phyloP scores from a whole-genome alignment of 202 grass and related monocot genomes.

The Setaria italica region DNA sequence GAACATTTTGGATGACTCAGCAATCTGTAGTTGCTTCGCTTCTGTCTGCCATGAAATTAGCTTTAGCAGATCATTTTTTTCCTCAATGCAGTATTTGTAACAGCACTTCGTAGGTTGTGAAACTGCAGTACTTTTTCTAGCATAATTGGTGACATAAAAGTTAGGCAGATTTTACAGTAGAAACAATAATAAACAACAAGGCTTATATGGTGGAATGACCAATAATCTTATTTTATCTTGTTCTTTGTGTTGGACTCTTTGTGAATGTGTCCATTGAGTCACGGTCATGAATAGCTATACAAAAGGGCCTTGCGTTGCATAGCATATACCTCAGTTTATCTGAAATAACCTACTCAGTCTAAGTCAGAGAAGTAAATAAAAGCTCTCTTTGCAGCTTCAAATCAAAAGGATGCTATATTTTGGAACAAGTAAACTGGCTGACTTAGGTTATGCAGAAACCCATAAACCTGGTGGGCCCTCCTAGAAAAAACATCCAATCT shows the following conservation, averaged over 20 bases:
- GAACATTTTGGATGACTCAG: not conserved
- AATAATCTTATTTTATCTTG: not conserved
- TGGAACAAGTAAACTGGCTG: not conserved
- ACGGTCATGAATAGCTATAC: not conserved
- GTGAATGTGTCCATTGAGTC: no score
- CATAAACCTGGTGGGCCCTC: not conserved
- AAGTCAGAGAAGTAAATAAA: not conserved
- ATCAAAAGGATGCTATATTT: not conserved
- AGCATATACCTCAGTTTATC: not conserved
- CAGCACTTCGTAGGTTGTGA: not conserved
- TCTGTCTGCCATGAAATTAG: constrained; percentile 2
- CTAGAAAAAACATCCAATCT: not conserved
- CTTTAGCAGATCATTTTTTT: not conserved
- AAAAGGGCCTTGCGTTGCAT: not conserved
- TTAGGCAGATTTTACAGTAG: not conserved
- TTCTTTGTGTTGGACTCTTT: not conserved
- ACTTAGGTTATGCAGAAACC: not conserved
- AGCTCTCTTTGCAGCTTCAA: not conserved
- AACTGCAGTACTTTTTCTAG: not conserved
- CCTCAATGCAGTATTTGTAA: not conserved
- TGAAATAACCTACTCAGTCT: not conserved
- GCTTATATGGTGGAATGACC: not conserved
- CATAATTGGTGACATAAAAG: not conserved
- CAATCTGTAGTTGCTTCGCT: not conserved
- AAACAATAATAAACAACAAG: not conserved